Percentiles rank a stretch among this genome's conserved stretches.
These are phyloP conservation scores for Geotrichum candidum DNA, from an alignment of 1,139 yeast genomes.

Conservation along the genomic window DNA sequence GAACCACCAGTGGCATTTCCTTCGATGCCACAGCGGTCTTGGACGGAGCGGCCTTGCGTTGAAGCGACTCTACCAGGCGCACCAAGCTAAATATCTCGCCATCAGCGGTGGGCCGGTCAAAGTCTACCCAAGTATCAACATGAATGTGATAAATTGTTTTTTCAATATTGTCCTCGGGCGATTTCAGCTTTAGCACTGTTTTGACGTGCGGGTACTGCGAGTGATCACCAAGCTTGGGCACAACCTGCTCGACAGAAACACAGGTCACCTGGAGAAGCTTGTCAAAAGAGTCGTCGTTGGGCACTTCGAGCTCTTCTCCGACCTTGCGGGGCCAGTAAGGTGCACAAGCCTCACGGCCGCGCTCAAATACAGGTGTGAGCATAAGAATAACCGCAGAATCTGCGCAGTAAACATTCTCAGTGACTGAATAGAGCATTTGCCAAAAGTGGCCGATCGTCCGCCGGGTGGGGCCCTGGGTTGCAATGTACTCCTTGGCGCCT, in stretches of 20 bases:
- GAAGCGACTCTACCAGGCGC: slow-evolving; percentile 27
- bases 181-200: slow-evolving; percentile 2
- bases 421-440: slow-evolving; percentile 38
- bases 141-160: slow-evolving; percentile 45
- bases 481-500: slow-evolving; percentile 40
- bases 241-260: background rate
- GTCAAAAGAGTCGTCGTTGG: slow-evolving; percentile 19
- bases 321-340: slow-evolving; percentile 61
- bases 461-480: slow-evolving; percentile 67
- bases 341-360: slow-evolving; percentile 56
- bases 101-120: slow-evolving; percentile 40
- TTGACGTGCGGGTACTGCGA: slow-evolving; percentile 9
- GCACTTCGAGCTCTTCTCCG: slow-evolving; percentile 13
- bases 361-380: slow-evolving; percentile 77
- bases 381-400: slow-evolving; percentile 52
- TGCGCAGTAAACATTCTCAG: slow-evolving; percentile 33
- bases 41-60: background rate
- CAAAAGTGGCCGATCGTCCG: slow-evolving; percentile 67
- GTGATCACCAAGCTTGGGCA: background rate
- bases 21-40: background rate
- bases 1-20: slow-evolving; percentile 46
- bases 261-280: slow-evolving; percentile 18
- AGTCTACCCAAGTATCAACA: slow-evolving; percentile 55
- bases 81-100: slow-evolving; percentile 39
- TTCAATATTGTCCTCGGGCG: slow-evolving; percentile 2